These are phyloP conservation scores for Agaricus blazei DNA, from an alignment of 768 basidiomycete species.

Conservation along the genomic window DNA sequence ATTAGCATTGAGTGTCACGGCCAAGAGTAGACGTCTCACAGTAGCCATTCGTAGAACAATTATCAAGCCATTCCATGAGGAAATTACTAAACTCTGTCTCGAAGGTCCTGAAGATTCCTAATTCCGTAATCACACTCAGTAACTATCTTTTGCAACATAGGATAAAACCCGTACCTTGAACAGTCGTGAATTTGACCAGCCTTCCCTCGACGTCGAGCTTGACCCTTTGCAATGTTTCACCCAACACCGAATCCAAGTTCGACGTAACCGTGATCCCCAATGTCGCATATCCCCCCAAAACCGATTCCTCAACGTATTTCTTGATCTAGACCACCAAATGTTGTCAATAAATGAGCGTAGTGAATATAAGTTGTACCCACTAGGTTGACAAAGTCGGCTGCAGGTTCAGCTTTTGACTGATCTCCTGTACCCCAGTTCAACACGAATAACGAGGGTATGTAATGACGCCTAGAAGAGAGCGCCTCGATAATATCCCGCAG, in stretches of 20 bases:
- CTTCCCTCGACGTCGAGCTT: conserved; percentile 54
- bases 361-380: conserved; percentile 27
- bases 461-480: conserved; percentile 52
- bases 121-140: conserved; percentile 9
- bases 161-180: conserved; percentile 34
- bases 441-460: conserved; percentile 55
- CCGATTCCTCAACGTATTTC: conserved; percentile 39
- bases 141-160: background rate
- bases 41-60: conserved; percentile 32
- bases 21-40: conserved; percentile 32
- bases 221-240: conserved; percentile 32
- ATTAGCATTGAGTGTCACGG: background rate
- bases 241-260: conserved; percentile 56
- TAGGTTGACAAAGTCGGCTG: conserved; percentile 55
- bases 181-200: conserved; percentile 40
- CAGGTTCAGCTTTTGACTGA: conserved; percentile 22
- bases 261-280: conserved; percentile 45
- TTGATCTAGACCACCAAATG: conserved; percentile 32
- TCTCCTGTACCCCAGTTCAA: conserved; percentile 52
- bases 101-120: conserved; percentile 38
- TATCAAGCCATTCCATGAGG: conserved; percentile 42
- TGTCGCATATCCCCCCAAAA: conserved; percentile 35
- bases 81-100: conserved; percentile 33
- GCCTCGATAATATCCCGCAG: conserved; percentile 57
- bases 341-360: background rate